A percentile compares a stretch with the other conserved stretches of the same genome.
Evolutionary conservation across 768 basidiomycete species (phyloP).

Genomic region (Boletus insuetus): DNA sequence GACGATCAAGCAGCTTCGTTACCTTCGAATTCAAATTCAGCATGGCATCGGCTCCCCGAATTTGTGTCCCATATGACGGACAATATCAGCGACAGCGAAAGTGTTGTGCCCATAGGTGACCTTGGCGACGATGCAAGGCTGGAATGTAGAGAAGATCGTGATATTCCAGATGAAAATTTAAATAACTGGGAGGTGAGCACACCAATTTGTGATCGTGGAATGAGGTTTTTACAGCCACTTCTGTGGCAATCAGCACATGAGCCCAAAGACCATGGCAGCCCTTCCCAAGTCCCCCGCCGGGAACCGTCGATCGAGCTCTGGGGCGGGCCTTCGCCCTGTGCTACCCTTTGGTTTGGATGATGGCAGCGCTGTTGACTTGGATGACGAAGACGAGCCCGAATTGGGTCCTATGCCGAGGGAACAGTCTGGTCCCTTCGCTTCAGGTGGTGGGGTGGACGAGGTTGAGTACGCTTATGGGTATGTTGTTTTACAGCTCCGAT

Average conservation of each 20-base stretch:
- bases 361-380: slow-evolving; percentile 65
- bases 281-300: slow-evolving; percentile 89
- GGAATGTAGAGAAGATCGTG: slow-evolving; percentile 61
- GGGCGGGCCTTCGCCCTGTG: slow-evolving; percentile 81
- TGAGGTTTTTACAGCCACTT: neutral
- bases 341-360: slow-evolving; percentile 75
- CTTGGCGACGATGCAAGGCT: slow-evolving; percentile 76
- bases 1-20: slow-evolving; percentile 50
- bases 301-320: slow-evolving; percentile 77
- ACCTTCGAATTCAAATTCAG: slow-evolving; percentile 40
- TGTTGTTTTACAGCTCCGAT: slow-evolving; percentile 26
- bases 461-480: slow-evolving; percentile 88
- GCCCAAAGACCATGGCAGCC: slow-evolving; percentile 91
- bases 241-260: slow-evolving; percentile 70
- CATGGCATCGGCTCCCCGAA: slow-evolving; percentile 83
- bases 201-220: neutral
- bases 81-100: slow-evolving; percentile 92
- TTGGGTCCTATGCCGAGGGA: slow-evolving; percentile 77
- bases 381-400: slow-evolving; percentile 68
- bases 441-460: slow-evolving; percentile 83
- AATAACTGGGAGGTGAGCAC: slow-evolving; percentile 92
- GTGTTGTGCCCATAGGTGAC: slow-evolving; percentile 86
- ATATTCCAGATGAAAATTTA: slow-evolving; percentile 70
- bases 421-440: slow-evolving; percentile 67
- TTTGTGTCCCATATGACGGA: slow-evolving; percentile 81